Base-by-base conservation (phyloP, 805 yeast genomes). In the Schwanniomyces sp. region DNA sequence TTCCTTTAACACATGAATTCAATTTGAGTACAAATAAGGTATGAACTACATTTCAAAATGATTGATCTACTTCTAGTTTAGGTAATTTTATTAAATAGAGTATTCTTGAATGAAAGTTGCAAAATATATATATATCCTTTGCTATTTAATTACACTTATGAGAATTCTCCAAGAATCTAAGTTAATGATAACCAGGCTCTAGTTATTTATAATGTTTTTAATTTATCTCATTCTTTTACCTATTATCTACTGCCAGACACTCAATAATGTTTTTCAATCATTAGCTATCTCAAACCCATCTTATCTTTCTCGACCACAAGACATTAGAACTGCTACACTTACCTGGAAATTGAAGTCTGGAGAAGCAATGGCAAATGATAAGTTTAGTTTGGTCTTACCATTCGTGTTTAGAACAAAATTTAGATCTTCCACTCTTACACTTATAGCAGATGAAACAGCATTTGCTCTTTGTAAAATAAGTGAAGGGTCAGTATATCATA, bases 311-410 rank as follows among this genome's bases (percentile, higher is more conserved):
- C 46, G 54, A 21, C 55, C 61, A 4, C 57, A 57, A 38, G 59
- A 57, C 43, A 49, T 54, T n/a, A 41, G 60, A 17, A 53, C 56
- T 2, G 61, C 60, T 7, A 48, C 40, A 5, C 44, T 56, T 18
- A 24, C 34, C 7, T 57, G 55, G 57, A 41, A 40, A 4, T 40
- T 57, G 39, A 34, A 34, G 7, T 34, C 47, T 2, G 37, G 41
- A 5, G 16, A 30, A 8, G 45, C 44, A 12, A 3, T 37, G 12
- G 34, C 49, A 3, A 50, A 52, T 14, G 59, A 55, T 27, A 32
- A 25, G 4, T 54, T 55, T 28, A 25, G 21, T 4, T 34, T 54
- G 17, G 29, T 26, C 8, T 50, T 55, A 52, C 59, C 58, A 2
- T 32, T 41, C 38, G 60, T 54, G 4, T 56, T 47, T 46, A 38